phyloP scores from a whole-genome alignment of 352 stramenopile species.

The Pythium folliculosum region DNA sequence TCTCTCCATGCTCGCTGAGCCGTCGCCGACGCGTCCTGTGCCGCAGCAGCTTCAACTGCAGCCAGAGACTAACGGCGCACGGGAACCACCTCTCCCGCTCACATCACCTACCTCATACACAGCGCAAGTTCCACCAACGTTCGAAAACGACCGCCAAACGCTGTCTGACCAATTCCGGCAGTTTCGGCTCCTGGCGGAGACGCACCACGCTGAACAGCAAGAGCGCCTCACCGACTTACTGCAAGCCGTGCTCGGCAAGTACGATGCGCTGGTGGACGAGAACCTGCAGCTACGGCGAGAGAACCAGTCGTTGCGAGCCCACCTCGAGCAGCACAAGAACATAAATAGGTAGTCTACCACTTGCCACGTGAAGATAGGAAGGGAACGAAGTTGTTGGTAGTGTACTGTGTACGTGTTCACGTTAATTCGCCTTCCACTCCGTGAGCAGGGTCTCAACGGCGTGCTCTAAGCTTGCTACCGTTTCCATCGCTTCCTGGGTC shows the following conservation, averaged over 20 bases:
- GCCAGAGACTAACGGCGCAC: background rate
- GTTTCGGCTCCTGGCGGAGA: background rate
- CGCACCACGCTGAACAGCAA: conserved; percentile 18
- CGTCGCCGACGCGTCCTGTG: conserved; percentile 3
- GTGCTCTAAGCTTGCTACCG: background rate
- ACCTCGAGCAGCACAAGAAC: conserved; percentile 13
- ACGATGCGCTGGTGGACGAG: conserved; percentile 25
- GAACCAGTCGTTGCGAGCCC: conserved; percentile 23
- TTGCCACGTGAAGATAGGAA: too few species aligned
- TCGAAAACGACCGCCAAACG: background rate
- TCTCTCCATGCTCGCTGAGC: conserved; percentile 25
- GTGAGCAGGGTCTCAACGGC: conserved; percentile 3
- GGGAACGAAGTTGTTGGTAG: too few species aligned
- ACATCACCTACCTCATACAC: conserved; percentile 22
- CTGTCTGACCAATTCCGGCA: conserved; percentile 6
- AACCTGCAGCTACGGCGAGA: conserved; percentile 19
- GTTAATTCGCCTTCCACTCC: conserved; percentile 1
- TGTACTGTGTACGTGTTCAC: background rate
- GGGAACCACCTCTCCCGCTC: background rate
- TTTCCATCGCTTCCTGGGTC: background rate
- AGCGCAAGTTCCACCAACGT: conserved; percentile 2
- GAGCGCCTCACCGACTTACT: conserved; percentile 11
- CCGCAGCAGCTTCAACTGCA: background rate
- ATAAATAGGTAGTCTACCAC: background rate
- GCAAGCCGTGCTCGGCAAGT: conserved; percentile 19